A percentile compares a stretch with the other conserved stretches of the same genome.
These are phyloP conservation scores for Condylostoma magnum DNA, from an alignment of 169 alveolate species.

Conservation along the genomic window DNA sequence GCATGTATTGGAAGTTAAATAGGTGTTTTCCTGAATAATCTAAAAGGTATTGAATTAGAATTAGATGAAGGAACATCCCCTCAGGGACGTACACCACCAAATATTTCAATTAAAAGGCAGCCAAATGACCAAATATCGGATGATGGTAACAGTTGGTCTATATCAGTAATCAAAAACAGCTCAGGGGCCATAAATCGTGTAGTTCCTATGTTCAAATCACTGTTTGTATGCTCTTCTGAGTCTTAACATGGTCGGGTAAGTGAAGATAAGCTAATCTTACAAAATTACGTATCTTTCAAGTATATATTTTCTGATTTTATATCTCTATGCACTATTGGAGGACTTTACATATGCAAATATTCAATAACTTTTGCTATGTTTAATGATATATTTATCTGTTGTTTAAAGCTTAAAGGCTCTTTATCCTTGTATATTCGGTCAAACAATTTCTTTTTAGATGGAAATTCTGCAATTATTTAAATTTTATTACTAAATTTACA, in stretches of 20 bases:
- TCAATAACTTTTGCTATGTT: too few species aligned
- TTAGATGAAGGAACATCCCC: too few species aligned
- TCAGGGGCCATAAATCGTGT: constrained; percentile 28
- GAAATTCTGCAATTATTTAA: background rate
- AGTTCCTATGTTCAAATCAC: too few species aligned
- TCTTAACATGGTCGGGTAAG: too few species aligned
- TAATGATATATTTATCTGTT: constrained; percentile 29
- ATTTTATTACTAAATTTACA: background rate
- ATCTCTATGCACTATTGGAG: constrained; percentile 29
- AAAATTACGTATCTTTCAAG: too few species aligned
- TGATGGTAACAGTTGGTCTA: too few species aligned
- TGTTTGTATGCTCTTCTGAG: too few species aligned
- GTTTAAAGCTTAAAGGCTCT: background rate
- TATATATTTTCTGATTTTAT: background rate
- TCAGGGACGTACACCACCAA: constrained; percentile 82
- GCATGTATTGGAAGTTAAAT: too few species aligned
- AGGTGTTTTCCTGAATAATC: too few species aligned
- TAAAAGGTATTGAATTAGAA: too few species aligned
- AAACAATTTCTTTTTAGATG: background rate
- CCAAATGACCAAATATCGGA: constrained; percentile 89
- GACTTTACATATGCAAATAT: constrained; percentile 24
- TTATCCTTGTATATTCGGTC: background rate
- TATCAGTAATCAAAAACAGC: too few species aligned
- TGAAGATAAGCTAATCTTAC: too few species aligned
- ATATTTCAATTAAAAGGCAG: constrained; percentile 81